These are phyloP conservation scores for Danielia oregonensis DNA, from an alignment of 805 yeast genomes.

Conservation along the genomic window DNA sequence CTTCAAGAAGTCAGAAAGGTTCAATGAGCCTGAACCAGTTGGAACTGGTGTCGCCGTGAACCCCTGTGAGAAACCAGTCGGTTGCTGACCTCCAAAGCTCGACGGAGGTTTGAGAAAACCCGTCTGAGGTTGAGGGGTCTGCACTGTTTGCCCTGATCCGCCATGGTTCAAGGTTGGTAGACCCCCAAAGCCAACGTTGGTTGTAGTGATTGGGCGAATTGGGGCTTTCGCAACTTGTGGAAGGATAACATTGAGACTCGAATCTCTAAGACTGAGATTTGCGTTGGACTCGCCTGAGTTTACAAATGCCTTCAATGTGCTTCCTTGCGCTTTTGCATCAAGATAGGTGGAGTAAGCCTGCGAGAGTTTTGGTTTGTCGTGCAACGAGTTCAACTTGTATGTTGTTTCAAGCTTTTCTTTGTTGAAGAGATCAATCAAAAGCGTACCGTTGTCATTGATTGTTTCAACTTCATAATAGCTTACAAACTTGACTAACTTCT, in stretches of 20 bases:
- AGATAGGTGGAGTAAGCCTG: conserved; percentile 33
- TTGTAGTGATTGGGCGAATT: no score
- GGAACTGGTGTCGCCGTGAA: no score
- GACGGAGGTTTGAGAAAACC: no score
- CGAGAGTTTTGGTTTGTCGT: conserved; percentile 36
- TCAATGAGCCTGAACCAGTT: no score
- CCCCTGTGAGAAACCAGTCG: no score
- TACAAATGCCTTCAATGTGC: conserved; percentile 23
- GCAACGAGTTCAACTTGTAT: conserved; percentile 35
- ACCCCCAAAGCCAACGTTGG: no score
- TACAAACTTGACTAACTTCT: conserved; percentile 54
- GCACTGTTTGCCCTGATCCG: no score
- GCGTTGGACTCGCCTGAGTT: conserved; percentile 32
- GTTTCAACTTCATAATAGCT: conserved; percentile 57
- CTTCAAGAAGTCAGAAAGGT: no score
- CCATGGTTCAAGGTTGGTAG: no score
- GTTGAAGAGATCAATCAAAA: conserved; percentile 37
- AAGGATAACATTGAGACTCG: not conserved
- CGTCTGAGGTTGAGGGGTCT: no score
- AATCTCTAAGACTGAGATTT: conserved; percentile 14
- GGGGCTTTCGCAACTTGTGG: not conserved
- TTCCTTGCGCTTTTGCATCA: conserved; percentile 23
- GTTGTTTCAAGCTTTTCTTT: conserved; percentile 38
- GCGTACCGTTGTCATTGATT: conserved; percentile 22
- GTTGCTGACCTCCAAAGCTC: no score